Base-by-base conservation (phyloP, 495 filamentous ascomycete species). In the Penicillium pancosmium region DNA sequence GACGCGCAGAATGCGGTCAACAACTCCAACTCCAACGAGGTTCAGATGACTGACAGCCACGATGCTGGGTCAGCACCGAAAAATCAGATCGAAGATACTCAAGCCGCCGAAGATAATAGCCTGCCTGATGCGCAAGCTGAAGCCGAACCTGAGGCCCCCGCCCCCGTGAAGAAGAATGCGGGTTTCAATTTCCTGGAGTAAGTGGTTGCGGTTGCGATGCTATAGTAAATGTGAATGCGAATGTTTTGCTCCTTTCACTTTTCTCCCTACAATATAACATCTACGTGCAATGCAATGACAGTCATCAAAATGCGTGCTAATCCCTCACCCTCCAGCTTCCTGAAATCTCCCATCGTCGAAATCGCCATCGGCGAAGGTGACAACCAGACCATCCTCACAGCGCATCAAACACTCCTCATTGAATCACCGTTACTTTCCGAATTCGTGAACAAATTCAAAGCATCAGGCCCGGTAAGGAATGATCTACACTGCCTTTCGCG, bases 291-390 rank as follows among this genome's bases (percentile, higher is more conserved):
- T 23, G 23, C 23, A 23, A 23, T 23, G 23, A 23, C 23, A 23
- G 23, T 23, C 23, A 23, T 19, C 15, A 19, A 13, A 9, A 19
- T 44, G 41, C 6, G 3, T 16, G n/a, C 16, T 44, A 44, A 44
- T 18, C n/a, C 5, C 41, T 0, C 12, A 15, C 16, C 16, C 7
- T 18, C n/a, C 9, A 78, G 75, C 18, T 74, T 69, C 69, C 81
- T 97, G 19, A 86, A 82, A 52, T 92, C 88, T 34, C 92, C 93
- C 1, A 85, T 96, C 21, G 83, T 98, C 36, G 87, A 88, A 19
- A 75, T 97, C 16, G 62, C 86, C n/a, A 80, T 96, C 25, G 93
- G 93, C 27, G 66, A 68, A 38, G 84, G 84, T 36, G 83, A 84
- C 9, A 67, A 76, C 3, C 77, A 85, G 62, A 85, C 86, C 9